Base-by-base conservation (phyloP, 2,329 filamentous ascomycete genomes). In the Phialemonium atrogriseum region DNA sequence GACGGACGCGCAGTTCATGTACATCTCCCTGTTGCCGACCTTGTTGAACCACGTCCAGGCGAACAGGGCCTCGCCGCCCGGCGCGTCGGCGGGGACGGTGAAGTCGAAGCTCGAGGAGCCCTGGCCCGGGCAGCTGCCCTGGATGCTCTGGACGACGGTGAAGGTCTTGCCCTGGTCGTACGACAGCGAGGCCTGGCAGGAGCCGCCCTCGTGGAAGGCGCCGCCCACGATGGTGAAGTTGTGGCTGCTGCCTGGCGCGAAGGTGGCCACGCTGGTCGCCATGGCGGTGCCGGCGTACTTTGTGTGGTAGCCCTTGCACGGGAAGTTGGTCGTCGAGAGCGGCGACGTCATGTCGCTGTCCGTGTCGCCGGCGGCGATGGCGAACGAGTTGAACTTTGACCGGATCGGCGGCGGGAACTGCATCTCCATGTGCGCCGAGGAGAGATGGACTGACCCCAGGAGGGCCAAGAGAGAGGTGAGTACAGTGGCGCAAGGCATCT, bases 1-100 rank as follows among this genome's bases (percentile, higher is more conserved):
- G 45, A 88, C 70, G 31, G 72, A 66, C 7, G 84, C 83, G 50
- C 84, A 91, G 59, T 86, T 85, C 80, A 86, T 86, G 69, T 91
- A 91, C 73, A 83, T 84, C 54, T 89, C 84, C 28, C 84, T 71
- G 59, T 87, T 87, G 16, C 84, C 83, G 24, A 81, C 57, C 42
- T 76, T 63, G 64, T 86, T 86, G 60, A 83, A 80, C 80, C 80
- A 84, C 16, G 75, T 77, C 84, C 84, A 89, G 22, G 77, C 75
- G 30, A 88, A 70, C 26, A 88, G 54, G 35, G 75, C 80, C 20
- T 77, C 70, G 56, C 56, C 63, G 38, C 56, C 48, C 19, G 75
- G 73, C 2, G 75, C 73, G 42, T 80, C 74, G 3, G 58, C 54
- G 7, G 83, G 83, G 19, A 88, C 58, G 19, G 64, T 72, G 55